Evolutionary conservation across 306 rosid species (phyloP), one percentile per base, ranked within the genome.

Genomic region (Glycine tomentella): DNA sequence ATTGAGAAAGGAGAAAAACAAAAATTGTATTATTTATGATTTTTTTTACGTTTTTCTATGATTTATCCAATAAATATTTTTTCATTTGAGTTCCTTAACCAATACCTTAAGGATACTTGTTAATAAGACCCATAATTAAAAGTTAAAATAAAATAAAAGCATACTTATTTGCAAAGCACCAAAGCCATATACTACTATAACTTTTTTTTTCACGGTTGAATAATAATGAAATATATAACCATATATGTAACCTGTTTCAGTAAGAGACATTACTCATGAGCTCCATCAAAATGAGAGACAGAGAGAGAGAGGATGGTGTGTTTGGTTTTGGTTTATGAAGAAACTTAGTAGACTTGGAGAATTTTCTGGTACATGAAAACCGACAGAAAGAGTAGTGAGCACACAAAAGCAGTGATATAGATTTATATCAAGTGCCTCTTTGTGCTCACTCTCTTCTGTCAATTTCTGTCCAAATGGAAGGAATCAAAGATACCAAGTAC

Each of bases 371-470:
- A 74, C 64, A 25, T 48, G 87, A 86, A 88, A 89, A 69, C 72
- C 84, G 98, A 91, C 93, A 92, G 94, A 81, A 63, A 94, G 96
- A 88, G 88, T 34, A 83, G 87, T 88, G 93, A 92, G 97, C 97
- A 94, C 98, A 75, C 91, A 92, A 87, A 88, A 91, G 87, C 85
- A 91, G 77, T 65, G 69, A 82, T 86, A 91, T 87, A 92, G 46
- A 59, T 31, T 48, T 83, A 89, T 92, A 92, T 82, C 49, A 84
- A 79, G 72, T 73, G 80, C 94, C 91, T 88, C 92, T 90, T 81
- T 90, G 93, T 94, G 98, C 98, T 94, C 98, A 91, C 97, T 92
- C 98, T 94, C 98, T 94, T 92, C 98, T 94, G 98, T 94, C 98
- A 94, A 90, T 91, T 92, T 90, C 94, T 83, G 84, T 86, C 75